These are phyloP conservation scores for Megacollybia marginata DNA, from an alignment of 768 basidiomycete genomes.

Conservation along the genomic window DNA sequence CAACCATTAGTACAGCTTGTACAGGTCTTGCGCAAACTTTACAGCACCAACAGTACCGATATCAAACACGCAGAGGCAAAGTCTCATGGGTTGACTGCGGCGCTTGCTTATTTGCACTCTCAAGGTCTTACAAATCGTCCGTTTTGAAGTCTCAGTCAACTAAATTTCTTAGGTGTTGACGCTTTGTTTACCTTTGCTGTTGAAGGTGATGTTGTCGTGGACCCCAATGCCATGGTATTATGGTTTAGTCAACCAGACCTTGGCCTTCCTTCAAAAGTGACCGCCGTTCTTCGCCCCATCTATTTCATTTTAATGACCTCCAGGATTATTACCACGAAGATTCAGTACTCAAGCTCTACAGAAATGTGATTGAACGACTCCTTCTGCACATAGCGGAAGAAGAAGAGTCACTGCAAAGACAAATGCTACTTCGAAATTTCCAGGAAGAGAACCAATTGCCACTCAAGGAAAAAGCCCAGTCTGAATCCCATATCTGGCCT, in stretches of 20 bases:
- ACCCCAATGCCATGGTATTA: constrained; percentile 79
- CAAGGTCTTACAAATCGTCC: constrained; percentile 41
- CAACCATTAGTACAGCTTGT: constrained; percentile 66
- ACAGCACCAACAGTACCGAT: constrained; percentile 39
- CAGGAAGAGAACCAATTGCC: constrained; percentile 27
- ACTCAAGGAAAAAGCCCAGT: too few species aligned
- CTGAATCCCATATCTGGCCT: constrained; percentile 36
- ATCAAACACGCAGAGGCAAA: constrained; percentile 15
- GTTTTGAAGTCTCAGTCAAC: background rate
- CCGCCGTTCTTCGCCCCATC: background rate
- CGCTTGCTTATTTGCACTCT: constrained; percentile 82
- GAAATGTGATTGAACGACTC: constrained; percentile 57
- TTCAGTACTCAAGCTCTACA: constrained; percentile 61
- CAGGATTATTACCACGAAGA: constrained; percentile 90
- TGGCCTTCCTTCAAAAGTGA: constrained; percentile 83
- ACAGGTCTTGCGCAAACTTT: constrained; percentile 51
- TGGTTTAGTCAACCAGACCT: constrained; percentile 81
- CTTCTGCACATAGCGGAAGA: constrained; percentile 47
- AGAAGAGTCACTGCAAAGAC: constrained; percentile 12
- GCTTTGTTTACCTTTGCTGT: constrained; percentile 77
- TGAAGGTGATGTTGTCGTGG: constrained; percentile 81
- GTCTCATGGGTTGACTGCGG: constrained; percentile 64
- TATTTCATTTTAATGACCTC: background rate
- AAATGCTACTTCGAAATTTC: constrained; percentile 4
- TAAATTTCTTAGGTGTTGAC: constrained; percentile 48